Percentiles rank a stretch among this genome's conserved stretches.
Conservation (phyloP, 768 basidiomycete genomes). For the Pulveroboletus frians region DNA sequence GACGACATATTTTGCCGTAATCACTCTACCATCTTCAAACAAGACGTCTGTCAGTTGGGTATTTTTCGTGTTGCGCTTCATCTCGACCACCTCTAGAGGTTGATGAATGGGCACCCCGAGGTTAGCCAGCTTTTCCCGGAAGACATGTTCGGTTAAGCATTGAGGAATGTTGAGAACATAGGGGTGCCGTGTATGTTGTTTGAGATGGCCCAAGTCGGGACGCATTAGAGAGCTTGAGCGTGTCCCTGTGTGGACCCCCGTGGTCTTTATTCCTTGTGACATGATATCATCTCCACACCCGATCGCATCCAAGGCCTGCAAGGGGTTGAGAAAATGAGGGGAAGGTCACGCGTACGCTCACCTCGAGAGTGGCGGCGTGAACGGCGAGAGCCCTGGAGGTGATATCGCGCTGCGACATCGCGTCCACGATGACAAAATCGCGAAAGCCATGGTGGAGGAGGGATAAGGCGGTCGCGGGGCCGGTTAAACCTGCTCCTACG, state of each 20-base stretch:
- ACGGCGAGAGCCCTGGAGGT: slow-evolving; percentile 42
- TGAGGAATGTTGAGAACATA: slow-evolving; percentile 43
- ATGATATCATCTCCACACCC: slow-evolving; percentile 31
- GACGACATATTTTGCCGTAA: too few relatives aligned
- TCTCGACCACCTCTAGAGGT: slow-evolving; percentile 4
- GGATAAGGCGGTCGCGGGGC: too few relatives aligned
- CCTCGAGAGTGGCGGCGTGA: slow-evolving; percentile 52
- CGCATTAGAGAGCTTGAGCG: slow-evolving; percentile 26
- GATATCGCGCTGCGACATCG: slow-evolving; percentile 25
- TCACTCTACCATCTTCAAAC: too few relatives aligned
- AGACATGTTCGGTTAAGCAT: slow-evolving; percentile 34
- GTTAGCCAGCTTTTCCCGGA: slow-evolving; percentile 16
- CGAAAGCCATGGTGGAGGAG: too few relatives aligned
- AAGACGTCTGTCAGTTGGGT: too few relatives aligned
- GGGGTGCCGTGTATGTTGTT: slow-evolving; percentile 40
- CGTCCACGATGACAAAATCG: slow-evolving; percentile 35
- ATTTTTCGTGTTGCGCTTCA: too few relatives aligned
- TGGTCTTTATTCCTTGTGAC: too few relatives aligned
- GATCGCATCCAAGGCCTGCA: slow-evolving; percentile 43
- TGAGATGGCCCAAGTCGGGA: slow-evolving; percentile 33
- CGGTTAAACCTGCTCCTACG: too few relatives aligned
- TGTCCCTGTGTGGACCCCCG: slow-evolving; percentile 25
- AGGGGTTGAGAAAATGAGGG: slow-evolving; percentile 29
- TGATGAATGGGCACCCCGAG: slow-evolving; percentile 33
- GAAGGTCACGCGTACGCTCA: slow-evolving; percentile 11